Percentiles rank a stretch among this genome's conserved stretches.
Evolutionary conservation across 768 basidiomycete species (phyloP).

Genomic region (Collybiopsis luxurians): DNA sequence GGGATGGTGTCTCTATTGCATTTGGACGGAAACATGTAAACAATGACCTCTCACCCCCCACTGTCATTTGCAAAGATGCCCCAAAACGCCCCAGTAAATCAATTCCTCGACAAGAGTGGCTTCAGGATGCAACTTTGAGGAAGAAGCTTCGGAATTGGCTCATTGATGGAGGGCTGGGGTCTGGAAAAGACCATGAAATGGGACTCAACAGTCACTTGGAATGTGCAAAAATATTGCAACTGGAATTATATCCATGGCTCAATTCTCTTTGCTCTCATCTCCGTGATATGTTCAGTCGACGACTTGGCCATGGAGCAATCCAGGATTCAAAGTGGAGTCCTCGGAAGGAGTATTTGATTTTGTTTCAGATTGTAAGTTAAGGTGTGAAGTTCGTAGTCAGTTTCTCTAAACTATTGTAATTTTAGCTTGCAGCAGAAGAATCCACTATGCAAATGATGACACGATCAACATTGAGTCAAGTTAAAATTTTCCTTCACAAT

Average conservation of each 20-base stretch:
- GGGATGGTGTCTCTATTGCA: slow-evolving; percentile 30
- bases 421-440: neutral
- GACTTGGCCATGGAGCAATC: neutral
- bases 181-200: too few relatives aligned
- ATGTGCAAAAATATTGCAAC: too few relatives aligned
- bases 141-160: neutral
- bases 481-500: too few relatives aligned
- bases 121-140: slow-evolving; percentile 4
- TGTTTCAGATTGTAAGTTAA: neutral
- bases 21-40: slow-evolving; percentile 26
- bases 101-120: slow-evolving; percentile 6
- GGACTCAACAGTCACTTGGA: too few relatives aligned
- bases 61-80: slow-evolving; percentile 13
- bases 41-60: slow-evolving; percentile 22
- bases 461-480: too few relatives aligned
- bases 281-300: neutral
- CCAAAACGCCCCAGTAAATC: slow-evolving; percentile 7
- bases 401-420: too few relatives aligned
- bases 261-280: neutral
- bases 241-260: too few relatives aligned
- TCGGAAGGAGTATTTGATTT: neutral
- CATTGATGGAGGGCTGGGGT: neutral
- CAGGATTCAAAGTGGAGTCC: neutral
- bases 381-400: neutral
- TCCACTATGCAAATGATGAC: neutral